Percentiles rank a stretch among this genome's conserved stretches.
Conservation (phyloP, 192 early-diverging fungal species). For the Coemansia sp. region DNA sequence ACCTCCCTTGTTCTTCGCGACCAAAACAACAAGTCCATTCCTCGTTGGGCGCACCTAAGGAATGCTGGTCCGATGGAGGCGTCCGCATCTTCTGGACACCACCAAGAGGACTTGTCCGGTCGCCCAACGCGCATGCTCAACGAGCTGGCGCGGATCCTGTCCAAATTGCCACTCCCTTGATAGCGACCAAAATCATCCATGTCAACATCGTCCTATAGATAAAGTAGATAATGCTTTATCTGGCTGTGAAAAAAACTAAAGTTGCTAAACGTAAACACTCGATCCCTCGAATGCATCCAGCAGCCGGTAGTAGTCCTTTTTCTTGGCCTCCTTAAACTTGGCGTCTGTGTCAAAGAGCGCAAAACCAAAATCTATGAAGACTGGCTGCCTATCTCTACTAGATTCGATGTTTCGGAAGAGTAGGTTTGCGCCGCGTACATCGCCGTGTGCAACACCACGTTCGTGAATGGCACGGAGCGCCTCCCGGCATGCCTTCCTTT, state of each 20-base stretch:
- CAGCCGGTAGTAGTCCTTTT: neutral
- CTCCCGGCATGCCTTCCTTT: neutral
- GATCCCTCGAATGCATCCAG: too few species aligned
- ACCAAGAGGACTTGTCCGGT: conserved; percentile 80
- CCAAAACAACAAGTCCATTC: conserved; percentile 43
- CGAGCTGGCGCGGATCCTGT: conserved; percentile 60
- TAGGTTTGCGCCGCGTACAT: conserved; percentile 5
- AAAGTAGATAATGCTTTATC: too few species aligned
- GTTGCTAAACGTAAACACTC: too few species aligned
- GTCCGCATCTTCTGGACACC: conserved; percentile 57
- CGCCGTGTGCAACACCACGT: conserved; percentile 8
- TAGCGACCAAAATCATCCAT: neutral
- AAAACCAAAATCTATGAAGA: conserved; percentile 11
- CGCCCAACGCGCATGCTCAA: conserved; percentile 82
- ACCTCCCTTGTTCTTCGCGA: conserved; percentile 8
- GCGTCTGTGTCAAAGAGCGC: neutral
- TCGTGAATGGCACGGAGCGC: neutral
- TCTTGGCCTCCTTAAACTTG: neutral
- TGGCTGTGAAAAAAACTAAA: too few species aligned
- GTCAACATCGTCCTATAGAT: too few species aligned
- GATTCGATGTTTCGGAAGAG: neutral
- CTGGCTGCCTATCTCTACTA: neutral
- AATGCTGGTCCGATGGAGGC: conserved; percentile 89
- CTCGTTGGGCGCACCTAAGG: conserved; percentile 75
- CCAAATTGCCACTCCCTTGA: conserved; percentile 1